Evolutionary conservation across 2,329 filamentous ascomycete genomes (phyloP).

Genomic region (Fusarium penzigii): DNA sequence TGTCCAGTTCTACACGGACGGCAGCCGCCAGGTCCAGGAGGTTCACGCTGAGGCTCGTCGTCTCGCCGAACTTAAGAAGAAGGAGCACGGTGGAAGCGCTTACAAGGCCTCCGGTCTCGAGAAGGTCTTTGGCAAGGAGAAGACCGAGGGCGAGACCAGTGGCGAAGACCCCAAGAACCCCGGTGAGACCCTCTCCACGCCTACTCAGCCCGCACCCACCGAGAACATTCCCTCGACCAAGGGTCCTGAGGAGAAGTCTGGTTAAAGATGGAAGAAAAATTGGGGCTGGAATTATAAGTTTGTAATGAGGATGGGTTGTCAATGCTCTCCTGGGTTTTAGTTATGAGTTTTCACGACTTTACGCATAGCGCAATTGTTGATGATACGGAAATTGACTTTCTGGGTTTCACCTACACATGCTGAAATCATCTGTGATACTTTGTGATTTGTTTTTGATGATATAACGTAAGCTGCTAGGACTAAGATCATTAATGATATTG

Average conservation of each 20-base stretch:
- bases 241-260: conserved; percentile 22
- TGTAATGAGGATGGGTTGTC: conserved; percentile 1
- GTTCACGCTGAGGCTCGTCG: conserved; percentile 90
- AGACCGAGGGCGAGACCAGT: conserved; percentile 29
- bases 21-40: conserved; percentile 87
- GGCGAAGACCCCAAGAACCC: conserved; percentile 12
- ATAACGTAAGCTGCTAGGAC: too few relatives aligned
- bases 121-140: conserved; percentile 58
- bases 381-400: conserved; percentile 2
- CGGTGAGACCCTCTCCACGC: conserved; percentile 15
- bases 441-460: too few relatives aligned
- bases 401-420: too few relatives aligned
- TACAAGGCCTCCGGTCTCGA: conserved; percentile 61
- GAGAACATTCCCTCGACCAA: conserved; percentile 22
- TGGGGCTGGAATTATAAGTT: conserved; percentile 3
- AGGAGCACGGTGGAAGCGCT: conserved; percentile 59
- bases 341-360: conserved; percentile 27
- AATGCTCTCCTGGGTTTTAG: conserved; percentile 5
- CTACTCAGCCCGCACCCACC: conserved; percentile 21
- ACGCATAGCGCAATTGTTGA: conserved; percentile 17
- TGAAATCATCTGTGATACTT: too few relatives aligned
- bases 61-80: conserved; percentile 83
- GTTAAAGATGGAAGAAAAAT: conserved; percentile 7
- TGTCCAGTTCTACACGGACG: conserved; percentile 81
- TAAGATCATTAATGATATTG: too few relatives aligned